Conservation (phyloP, 805 yeast genomes). For the Cyberlindnera xylosilytica region DNA sequence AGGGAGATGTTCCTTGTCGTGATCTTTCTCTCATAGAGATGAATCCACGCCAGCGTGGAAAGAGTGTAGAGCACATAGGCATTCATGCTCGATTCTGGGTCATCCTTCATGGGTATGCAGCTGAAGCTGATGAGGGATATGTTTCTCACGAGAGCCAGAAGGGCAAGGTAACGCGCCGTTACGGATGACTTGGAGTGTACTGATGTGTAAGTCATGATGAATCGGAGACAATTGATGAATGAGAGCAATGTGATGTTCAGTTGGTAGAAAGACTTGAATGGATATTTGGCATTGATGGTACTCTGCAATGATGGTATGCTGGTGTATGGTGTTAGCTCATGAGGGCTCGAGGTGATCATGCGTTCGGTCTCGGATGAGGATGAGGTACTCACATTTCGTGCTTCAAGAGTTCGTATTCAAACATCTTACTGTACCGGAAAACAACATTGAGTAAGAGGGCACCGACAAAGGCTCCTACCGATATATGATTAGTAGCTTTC, state of each 20-base stretch:
- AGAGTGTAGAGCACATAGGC: constrained; percentile 4
- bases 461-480: constrained; percentile 1
- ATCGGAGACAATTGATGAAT: background rate
- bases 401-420: constrained; percentile 3
- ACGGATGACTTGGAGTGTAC: constrained; percentile 1
- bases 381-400: constrained; percentile 7
- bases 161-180: background rate
- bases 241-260: background rate
- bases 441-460: background rate
- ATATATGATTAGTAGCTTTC: background rate
- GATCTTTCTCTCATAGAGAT: constrained; percentile 5
- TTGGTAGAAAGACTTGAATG: constrained; percentile 4
- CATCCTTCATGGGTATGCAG: constrained; percentile 5
- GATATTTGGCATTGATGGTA: constrained; percentile 4
- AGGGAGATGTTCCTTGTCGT: constrained; percentile 3
- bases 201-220: background rate
- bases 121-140: constrained; percentile 5
- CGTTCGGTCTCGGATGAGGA: background rate
- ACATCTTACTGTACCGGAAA: background rate
- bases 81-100: background rate
- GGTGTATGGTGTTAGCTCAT: background rate
- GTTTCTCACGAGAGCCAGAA: background rate
- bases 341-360: background rate
- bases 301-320: constrained; percentile 9
- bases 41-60: constrained; percentile 3